Percentiles rank a stretch among this genome's conserved stretches.
Evolutionary conservation across 176 grass and related monocot species (phyloP).

Genomic region (Carex scoparia): DNA sequence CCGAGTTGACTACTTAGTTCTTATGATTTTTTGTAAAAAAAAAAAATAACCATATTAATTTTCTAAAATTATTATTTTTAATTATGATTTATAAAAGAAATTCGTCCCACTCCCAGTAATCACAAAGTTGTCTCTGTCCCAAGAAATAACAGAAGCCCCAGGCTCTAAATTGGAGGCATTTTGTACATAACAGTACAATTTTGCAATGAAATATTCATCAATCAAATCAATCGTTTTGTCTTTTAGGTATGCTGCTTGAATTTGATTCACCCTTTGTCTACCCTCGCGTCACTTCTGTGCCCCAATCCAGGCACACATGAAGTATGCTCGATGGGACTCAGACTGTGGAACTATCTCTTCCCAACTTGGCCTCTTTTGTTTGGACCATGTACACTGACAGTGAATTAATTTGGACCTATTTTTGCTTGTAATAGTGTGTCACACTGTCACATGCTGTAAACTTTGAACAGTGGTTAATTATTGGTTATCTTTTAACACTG

Average conservation of each 20-base stretch:
- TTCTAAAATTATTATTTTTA: too few relatives aligned
- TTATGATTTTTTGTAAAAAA: too few relatives aligned
- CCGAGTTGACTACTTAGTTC: too few relatives aligned
- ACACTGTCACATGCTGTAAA: too few relatives aligned
- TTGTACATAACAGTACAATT: background rate
- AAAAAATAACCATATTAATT: too few relatives aligned
- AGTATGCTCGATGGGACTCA: background rate
- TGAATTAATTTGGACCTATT: background rate
- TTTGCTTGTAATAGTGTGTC: background rate
- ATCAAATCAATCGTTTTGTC: constrained; percentile 15
- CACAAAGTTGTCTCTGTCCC: background rate
- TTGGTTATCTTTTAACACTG: too few relatives aligned
- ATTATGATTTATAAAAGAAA: too few relatives aligned
- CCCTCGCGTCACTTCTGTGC: constrained; percentile 14
- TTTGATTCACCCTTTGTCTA: constrained; percentile 6
- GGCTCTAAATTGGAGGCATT: constrained; percentile 9
- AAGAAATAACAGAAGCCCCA: background rate
- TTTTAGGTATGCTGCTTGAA: constrained; percentile 6
- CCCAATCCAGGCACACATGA: background rate
- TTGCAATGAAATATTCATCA: constrained; percentile 5
- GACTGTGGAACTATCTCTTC: constrained; percentile 6
- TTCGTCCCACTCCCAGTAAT: background rate
- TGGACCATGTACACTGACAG: too few relatives aligned
- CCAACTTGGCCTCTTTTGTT: too few relatives aligned
- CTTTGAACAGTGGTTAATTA: too few relatives aligned